Base-by-base conservation (phyloP, 345 rosid genomes). In the Salix udensis region DNA sequence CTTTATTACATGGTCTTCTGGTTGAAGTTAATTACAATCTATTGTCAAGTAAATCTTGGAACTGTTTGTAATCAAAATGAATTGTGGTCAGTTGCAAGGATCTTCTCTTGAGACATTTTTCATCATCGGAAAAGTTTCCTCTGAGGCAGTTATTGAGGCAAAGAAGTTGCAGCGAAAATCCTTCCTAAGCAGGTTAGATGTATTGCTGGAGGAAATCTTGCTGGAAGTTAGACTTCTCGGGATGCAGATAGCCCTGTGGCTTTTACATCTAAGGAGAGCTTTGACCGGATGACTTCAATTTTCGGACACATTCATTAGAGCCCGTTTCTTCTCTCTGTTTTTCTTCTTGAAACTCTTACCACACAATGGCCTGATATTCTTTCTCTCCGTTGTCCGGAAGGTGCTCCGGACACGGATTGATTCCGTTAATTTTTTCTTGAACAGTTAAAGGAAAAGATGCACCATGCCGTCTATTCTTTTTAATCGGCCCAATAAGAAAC, bases 61-160 rank as follows among this genome's bases (percentile, higher is more conserved):
- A 4, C 52, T 14, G 14, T 24, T 31, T n/a, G 18, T 66, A 21
- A 23, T 23, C 34, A 4, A 18, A 58, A 10, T 73, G 60, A 24
- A 40, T 44, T 24, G 36, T 68, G 60, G 12, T 68, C 88, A 87
- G 96, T 67, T 91, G 87, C 93, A 88, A 75, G 93, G 93, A 69
- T 89, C 97, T 76, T 93, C 97, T 8, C 87, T 87, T 0, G 97
- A 95, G 75, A 86, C 91, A 50, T 95, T 89, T 81, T 77, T 90
- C 78, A 88, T 95, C 84, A 81, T 95, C 1, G 97, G 97, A 26
- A 89, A 86, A 79, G 89, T 90, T 73, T 92, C 97, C 21, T 92
- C 98, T 0, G 81, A 91, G 85, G 97, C 98, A 1, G 94, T 93
- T 67, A 23, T 91, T 15, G 96, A 96, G 80, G 97, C 94, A 71